A percentile compares a stretch with the other conserved stretches of the same genome.
These are phyloP conservation scores for Pyrus hybrid DNA, from an alignment of 331 rosid species.

Conservation along the genomic window DNA sequence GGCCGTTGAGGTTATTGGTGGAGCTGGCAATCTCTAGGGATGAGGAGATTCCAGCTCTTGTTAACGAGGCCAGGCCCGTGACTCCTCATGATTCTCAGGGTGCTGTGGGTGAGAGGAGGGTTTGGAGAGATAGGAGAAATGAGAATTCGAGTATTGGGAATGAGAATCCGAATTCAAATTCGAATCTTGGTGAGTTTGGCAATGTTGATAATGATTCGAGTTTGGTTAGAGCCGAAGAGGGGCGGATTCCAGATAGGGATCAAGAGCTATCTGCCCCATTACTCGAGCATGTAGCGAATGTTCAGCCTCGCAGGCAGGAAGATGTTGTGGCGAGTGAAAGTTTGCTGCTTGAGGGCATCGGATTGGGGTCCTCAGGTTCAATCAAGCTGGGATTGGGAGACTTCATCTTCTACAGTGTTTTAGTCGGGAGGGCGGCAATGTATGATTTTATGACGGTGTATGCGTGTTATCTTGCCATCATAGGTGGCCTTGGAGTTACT, in stretches of 20 bases:
- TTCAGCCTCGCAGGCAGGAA: constrained; percentile 21
- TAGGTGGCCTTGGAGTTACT: constrained; percentile 91
- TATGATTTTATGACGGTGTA: constrained; percentile 92
- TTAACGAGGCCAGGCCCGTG: constrained; percentile 89
- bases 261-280: constrained; percentile 48
- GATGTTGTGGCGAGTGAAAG: constrained; percentile 29
- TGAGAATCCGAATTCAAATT: constrained; percentile 11
- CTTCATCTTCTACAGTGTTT: constrained; percentile 86
- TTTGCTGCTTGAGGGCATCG: constrained; percentile 77
- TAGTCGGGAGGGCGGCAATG: constrained; percentile 98
- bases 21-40: constrained; percentile 89
- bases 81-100: constrained; percentile 24
- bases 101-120: constrained; percentile 39
- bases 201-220: constrained; percentile 9
- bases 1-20: constrained; percentile 76
- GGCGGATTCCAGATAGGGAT: constrained; percentile 22
- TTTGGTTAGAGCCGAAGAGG: constrained; percentile 58
- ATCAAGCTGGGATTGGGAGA: constrained; percentile 93
- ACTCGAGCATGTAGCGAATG: constrained; percentile 37
- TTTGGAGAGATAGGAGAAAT: constrained; percentile 68
- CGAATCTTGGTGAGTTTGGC: constrained; percentile 2
- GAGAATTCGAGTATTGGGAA: constrained; percentile 23
- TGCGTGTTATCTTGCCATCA: constrained; percentile 90
- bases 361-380: constrained; percentile 83
- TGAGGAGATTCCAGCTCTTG: constrained; percentile 89